Conservation (phyloP, 1,139 yeast genomes). For the Geotrichum europaeum region DNA sequence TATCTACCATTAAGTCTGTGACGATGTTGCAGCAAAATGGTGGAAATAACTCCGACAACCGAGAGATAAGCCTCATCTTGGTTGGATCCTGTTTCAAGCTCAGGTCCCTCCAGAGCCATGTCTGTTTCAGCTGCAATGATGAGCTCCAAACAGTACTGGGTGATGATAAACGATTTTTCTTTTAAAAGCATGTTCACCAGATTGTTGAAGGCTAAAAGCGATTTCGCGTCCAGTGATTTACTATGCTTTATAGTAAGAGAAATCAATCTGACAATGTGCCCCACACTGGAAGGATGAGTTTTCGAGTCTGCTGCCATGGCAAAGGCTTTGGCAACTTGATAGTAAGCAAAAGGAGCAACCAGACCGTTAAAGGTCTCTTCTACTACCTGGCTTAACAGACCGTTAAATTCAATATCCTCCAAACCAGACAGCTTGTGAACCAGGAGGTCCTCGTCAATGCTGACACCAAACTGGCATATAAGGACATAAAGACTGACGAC, state of each 20-base stretch:
- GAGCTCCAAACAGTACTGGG: constrained; percentile 64
- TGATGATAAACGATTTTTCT: constrained; percentile 52
- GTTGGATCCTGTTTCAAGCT: background rate
- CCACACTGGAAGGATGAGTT: constrained; percentile 5
- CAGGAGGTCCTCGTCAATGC: constrained; percentile 6
- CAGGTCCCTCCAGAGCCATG: constrained; percentile 22
- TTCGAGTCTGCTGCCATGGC: constrained; percentile 9
- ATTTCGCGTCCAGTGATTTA: constrained; percentile 1
- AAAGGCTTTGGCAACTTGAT: constrained; percentile 4
- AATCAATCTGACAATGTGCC: constrained; percentile 2
- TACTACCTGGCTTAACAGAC: constrained; percentile 1
- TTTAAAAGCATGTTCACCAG: constrained; percentile 41
- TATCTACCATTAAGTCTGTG: constrained; percentile 65
- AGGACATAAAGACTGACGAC: constrained; percentile 9
- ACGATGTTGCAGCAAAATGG: constrained; percentile 59
- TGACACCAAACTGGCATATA: constrained; percentile 8
- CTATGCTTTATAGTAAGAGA: background rate
- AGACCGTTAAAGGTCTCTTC: constrained; percentile 1
- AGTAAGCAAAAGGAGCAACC: constrained; percentile 7
- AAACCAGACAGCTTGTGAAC: constrained; percentile 1
- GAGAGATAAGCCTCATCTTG: constrained; percentile 7
- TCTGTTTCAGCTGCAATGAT: constrained; percentile 39
- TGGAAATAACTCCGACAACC: constrained; percentile 18
- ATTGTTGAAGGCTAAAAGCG: constrained; percentile 19
- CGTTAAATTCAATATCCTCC: constrained; percentile 5